These are phyloP conservation scores for Leccinum proliferum DNA, from an alignment of 1,284 basidiomycete genomes.

Conservation along the genomic window DNA sequence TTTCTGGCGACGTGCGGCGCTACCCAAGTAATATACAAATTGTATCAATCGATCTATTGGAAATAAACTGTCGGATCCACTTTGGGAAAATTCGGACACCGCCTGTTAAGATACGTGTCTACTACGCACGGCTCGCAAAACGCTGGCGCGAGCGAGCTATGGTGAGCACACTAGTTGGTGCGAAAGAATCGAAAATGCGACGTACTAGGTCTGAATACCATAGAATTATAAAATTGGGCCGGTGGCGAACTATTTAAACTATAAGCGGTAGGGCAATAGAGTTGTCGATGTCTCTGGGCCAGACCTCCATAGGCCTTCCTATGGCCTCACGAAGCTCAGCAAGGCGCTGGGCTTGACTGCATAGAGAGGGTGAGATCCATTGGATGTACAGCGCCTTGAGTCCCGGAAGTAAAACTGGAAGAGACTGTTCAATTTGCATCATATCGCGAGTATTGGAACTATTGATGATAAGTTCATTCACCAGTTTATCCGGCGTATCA, in stretches of 20 bases:
- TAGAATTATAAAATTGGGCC: not conserved
- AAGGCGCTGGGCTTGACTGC: not conserved
- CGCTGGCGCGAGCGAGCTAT: conserved; percentile 38
- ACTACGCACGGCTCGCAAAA: conserved; percentile 88
- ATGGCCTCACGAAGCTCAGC: not conserved
- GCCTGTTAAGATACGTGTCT: conserved; percentile 73
- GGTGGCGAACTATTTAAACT: not conserved
- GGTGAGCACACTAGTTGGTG: not conserved
- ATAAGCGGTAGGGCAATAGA: not conserved
- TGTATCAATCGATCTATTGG: conserved; percentile 45
- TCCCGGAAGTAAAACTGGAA: not conserved
- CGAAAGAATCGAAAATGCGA: not conserved
- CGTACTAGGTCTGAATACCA: not conserved
- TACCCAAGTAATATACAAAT: no score
- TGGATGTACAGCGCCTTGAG: not conserved
- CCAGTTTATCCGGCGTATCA: not conserved
- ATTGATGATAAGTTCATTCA: not conserved
- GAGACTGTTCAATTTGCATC: not conserved
- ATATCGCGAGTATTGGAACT: not conserved
- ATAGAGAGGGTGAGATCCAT: not conserved
- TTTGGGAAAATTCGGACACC: no score
- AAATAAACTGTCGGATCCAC: conserved; percentile 52
- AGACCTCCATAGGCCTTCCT: not conserved
- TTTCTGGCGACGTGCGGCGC: no score
- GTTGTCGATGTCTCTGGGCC: not conserved